Conservation (phyloP, 306 rosid species). For the Hippophae tibetana region DNA sequence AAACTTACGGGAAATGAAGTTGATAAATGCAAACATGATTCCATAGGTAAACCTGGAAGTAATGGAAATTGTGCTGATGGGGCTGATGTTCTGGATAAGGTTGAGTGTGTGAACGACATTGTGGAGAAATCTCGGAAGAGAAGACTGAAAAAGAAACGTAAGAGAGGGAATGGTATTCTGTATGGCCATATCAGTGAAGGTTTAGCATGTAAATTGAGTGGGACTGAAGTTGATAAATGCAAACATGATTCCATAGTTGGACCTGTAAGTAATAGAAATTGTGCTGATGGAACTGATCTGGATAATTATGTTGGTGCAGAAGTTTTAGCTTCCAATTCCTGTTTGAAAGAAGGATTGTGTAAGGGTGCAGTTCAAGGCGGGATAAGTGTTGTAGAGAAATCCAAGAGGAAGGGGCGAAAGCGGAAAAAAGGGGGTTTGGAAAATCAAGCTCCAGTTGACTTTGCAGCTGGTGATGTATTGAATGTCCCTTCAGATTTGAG, state of each 20-base stretch:
- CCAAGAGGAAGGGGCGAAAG: not conserved
- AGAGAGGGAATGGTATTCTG: not conserved
- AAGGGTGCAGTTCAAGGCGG: not conserved
- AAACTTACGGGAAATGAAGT: too few relatives aligned
- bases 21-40: too few relatives aligned
- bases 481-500: not conserved
- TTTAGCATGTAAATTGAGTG: not conserved
- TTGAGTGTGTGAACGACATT: not conserved
- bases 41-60: not conserved
- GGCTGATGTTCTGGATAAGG: not conserved
- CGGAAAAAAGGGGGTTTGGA: not conserved
- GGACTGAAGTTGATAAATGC: not conserved
- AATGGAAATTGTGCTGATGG: not conserved
- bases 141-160: not conserved
- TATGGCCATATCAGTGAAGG: not conserved
- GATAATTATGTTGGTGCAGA: not conserved
- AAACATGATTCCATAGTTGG: too few relatives aligned
- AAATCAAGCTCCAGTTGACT: not conserved
- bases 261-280: too few relatives aligned
- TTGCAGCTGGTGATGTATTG: slow-evolving; percentile 7
- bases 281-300: not conserved
- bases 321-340: not conserved
- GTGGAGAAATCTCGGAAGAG: not conserved
- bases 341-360: not conserved
- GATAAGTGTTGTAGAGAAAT: not conserved